phyloP scores from a whole-genome alignment of 176 grass and related monocot species.

The Oryza glumipatula region DNA sequence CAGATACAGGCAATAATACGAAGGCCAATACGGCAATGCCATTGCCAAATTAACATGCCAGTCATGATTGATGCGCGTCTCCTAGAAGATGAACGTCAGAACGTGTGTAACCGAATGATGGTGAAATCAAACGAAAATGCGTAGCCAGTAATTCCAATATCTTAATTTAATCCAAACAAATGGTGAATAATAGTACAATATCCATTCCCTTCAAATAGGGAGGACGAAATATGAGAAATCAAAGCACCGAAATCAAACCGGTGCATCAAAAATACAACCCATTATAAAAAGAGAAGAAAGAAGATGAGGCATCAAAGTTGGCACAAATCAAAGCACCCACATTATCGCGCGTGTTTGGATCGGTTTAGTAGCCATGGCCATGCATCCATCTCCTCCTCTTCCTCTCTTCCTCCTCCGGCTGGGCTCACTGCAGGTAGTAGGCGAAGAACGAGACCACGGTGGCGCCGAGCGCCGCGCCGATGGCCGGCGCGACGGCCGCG shows the following conservation, averaged over 20 bases:
- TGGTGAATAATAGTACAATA: slow-evolving; percentile 47
- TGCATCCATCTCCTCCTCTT: not conserved
- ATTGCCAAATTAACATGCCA: not conserved
- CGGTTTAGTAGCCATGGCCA: not conserved
- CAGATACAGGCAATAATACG: not conserved
- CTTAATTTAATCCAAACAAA: slow-evolving; percentile 44
- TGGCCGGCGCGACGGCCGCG: slow-evolving; percentile 47
- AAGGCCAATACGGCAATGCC: no score
- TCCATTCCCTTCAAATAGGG: slow-evolving; percentile 37
- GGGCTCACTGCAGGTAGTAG: slow-evolving; percentile 70
- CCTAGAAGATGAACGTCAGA: no score
- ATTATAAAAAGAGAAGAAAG: slow-evolving; percentile 12
- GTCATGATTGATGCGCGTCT: not conserved
- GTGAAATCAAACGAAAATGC: not conserved
- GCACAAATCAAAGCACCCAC: slow-evolving; percentile 26
- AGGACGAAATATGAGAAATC: slow-evolving; percentile 11
- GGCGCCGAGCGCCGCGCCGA: slow-evolving; percentile 60
- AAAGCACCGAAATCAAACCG: slow-evolving; percentile 24
- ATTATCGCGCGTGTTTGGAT: slow-evolving; percentile 9
- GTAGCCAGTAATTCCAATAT: slow-evolving; percentile 10
- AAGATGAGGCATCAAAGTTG: not conserved
- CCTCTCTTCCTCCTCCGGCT: not conserved
- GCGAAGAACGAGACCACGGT: slow-evolving; percentile 79
- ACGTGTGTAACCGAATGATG: not conserved
- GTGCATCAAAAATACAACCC: slow-evolving; percentile 37